Evolutionary conservation across 768 basidiomycete species (phyloP).

Genomic region (Trametes meyenii): DNA sequence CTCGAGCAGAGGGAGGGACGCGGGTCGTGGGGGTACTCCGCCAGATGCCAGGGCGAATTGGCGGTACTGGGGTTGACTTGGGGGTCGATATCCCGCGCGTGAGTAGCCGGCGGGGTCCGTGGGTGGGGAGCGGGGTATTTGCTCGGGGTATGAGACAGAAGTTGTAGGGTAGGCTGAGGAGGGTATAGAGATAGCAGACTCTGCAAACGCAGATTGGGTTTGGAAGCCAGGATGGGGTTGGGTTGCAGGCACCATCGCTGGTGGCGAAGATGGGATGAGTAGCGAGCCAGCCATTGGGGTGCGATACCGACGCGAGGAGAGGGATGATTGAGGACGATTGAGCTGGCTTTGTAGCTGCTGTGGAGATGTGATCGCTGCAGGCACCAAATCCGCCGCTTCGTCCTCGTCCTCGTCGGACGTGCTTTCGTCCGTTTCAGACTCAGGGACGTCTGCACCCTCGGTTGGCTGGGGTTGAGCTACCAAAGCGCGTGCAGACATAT

Average conservation of each 20-base stretch:
- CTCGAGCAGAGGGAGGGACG: slow-evolving; percentile 56
- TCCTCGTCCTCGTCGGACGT: slow-evolving; percentile 42
- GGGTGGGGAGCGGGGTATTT: slow-evolving; percentile 21
- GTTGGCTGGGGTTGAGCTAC: slow-evolving; percentile 18
- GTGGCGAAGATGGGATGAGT: slow-evolving; percentile 48
- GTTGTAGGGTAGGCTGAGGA: slow-evolving; percentile 39
- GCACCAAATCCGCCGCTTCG: slow-evolving; percentile 54
- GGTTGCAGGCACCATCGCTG: slow-evolving; percentile 51
- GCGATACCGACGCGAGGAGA: slow-evolving; percentile 77
- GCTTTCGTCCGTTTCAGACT: slow-evolving; percentile 24
- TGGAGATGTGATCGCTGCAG: slow-evolving; percentile 26
- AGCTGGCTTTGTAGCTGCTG: slow-evolving; percentile 40
- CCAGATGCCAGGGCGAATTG: slow-evolving; percentile 21
- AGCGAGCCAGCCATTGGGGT: slow-evolving; percentile 69
- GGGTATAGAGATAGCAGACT: slow-evolving; percentile 44
- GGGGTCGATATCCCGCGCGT: slow-evolving; percentile 13
- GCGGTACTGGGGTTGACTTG: slow-evolving; percentile 24
- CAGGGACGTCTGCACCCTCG: slow-evolving; percentile 12
- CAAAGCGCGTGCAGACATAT: slow-evolving; percentile 19
- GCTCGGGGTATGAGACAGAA: slow-evolving; percentile 24
- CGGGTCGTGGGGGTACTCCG: slow-evolving; percentile 39
- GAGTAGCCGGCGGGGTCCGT: slow-evolving; percentile 17
- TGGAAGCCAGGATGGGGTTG: slow-evolving; percentile 76
- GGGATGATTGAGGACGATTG: slow-evolving; percentile 72
- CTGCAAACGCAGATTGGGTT: slow-evolving; percentile 72